Evolutionary conservation across 2,329 filamentous ascomycete species (phyloP).

Genomic region (Aspergillus terreus): DNA sequence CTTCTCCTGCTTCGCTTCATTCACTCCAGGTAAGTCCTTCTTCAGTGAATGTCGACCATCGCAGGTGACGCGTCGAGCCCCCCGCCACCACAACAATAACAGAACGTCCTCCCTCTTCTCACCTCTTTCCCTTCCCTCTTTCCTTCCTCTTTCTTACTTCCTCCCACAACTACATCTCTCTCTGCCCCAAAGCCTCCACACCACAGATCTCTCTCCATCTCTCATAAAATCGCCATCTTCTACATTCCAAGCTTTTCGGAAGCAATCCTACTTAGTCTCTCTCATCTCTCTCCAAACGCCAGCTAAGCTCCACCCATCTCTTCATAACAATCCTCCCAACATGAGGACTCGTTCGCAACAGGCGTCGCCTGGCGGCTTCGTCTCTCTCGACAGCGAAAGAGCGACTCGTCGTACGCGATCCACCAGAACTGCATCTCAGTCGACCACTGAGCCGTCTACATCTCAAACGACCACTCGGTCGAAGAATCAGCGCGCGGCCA

Average conservation of each 20-base stretch:
- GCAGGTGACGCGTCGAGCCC: background rate
- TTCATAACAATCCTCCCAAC: conserved; percentile 6
- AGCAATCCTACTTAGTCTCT: background rate
- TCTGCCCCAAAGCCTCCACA: conserved; percentile 5
- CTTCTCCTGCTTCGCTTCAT: background rate
- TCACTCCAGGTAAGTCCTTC: background rate
- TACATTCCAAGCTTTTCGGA: background rate
- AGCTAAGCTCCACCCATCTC: conserved; percentile 1
- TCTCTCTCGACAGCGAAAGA: conserved; percentile 25
- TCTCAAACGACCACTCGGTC: conserved; percentile 13
- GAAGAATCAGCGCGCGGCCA: conserved; percentile 12
- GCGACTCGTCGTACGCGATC: conserved; percentile 18
- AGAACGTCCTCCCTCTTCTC: background rate
- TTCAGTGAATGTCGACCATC: conserved; percentile 11
- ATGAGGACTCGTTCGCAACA: conserved; percentile 40
- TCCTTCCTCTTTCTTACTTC: conserved; percentile 4
- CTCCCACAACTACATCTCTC: conserved; percentile 5
- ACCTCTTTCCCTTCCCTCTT: background rate
- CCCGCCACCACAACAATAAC: conserved; percentile 1
- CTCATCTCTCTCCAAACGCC: background rate
- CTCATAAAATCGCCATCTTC: background rate
- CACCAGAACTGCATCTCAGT: conserved; percentile 16
- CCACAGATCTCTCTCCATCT: background rate
- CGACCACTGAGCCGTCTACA: conserved; percentile 5
- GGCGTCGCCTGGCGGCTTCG: conserved; percentile 29